These are phyloP conservation scores for Candida awuae DNA, from an alignment of 805 yeast genomes.

Conservation along the genomic window DNA sequence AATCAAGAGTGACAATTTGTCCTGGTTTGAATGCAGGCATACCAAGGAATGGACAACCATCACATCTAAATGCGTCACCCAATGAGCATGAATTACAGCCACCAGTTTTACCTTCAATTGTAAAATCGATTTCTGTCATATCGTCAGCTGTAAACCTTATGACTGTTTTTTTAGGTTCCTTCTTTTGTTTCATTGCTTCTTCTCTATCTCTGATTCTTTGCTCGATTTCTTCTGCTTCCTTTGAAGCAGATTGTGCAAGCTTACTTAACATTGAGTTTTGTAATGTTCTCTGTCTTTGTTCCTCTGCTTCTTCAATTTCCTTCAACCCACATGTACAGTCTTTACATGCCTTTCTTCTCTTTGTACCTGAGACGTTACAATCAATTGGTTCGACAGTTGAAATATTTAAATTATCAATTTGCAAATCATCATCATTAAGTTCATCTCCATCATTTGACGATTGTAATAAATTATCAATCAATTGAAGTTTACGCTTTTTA, in stretches of 20 bases:
- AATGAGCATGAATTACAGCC: conserved; percentile 96
- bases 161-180: conserved; percentile 13
- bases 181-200: conserved; percentile 15
- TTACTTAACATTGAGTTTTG: conserved; percentile 39
- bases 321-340: conserved; percentile 97
- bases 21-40: conserved; percentile 98
- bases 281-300: conserved; percentile 32
- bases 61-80: conserved; percentile 98
- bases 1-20: conserved; percentile 69
- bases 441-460: conserved; percentile 13
- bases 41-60: conserved; percentile 96
- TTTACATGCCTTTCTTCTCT: conserved; percentile 90
- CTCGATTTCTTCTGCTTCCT: conserved; percentile 49
- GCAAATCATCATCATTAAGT: conserved; percentile 20
- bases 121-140: conserved; percentile 85
- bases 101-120: conserved; percentile 94
- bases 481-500: conserved; percentile 43
- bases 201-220: conserved; percentile 31
- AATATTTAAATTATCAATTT: conserved; percentile 36
- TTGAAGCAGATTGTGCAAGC: conserved; percentile 43
- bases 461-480: conserved; percentile 37
- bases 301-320: conserved; percentile 73
- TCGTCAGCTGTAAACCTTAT: conserved; percentile 59
- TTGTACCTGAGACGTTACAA: conserved; percentile 42
- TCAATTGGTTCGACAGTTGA: conserved; percentile 49